Evolutionary conservation across 2,329 filamentous ascomycete species (phyloP), one percentile per base, ranked within the genome.

Genomic region (Fusarium buharicum): DNA sequence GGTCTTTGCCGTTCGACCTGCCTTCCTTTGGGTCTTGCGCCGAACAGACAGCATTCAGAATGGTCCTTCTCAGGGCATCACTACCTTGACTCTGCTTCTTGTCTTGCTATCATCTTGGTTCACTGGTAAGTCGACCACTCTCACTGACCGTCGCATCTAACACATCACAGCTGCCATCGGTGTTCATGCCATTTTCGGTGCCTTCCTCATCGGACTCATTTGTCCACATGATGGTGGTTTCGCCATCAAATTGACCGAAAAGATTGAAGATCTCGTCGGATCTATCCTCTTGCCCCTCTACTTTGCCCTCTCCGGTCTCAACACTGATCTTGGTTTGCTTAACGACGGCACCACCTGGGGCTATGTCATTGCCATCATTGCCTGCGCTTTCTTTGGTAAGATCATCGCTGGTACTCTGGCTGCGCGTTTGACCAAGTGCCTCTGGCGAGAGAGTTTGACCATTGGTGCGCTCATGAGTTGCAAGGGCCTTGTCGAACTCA

Each of bases 391-490:
- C 71, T 78, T 87, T 18, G 92, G 89, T 44, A 98, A 98, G 75
- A 90, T 98, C 47, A 80, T 89, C 12, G 94, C 93, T 37, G 93
- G 92, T 16, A 88, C 92, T 0, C 55, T 96, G 2, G 92, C 93
- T 8, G 93, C 94, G 1, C 85, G 87, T 31, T 72, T 86, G 8
- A 57, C 51, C 4, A 91, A 87, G 68, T 92, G 90, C 22, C 81
- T 97, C 46, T 98, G 94, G 94, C 86, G 93, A 56, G 94, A 98
- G 74, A 93, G 90, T 54, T 85, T 96, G 28, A 87, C 92, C 1
- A 95, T 98, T 66, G 94, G 94, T 13, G 87, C 89, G 14, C 78
- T 97, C 69, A 98, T 98, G 94, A 96, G 92, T 77, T 98, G 94
- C 76, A 98, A 98, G 76, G 94, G 94, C 70, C 82, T 98, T 10